Percentiles rank a stretch among this genome's conserved stretches.
phyloP scores from a whole-genome alignment of 106 monocot species.

The Cymbidium sinense region DNA sequence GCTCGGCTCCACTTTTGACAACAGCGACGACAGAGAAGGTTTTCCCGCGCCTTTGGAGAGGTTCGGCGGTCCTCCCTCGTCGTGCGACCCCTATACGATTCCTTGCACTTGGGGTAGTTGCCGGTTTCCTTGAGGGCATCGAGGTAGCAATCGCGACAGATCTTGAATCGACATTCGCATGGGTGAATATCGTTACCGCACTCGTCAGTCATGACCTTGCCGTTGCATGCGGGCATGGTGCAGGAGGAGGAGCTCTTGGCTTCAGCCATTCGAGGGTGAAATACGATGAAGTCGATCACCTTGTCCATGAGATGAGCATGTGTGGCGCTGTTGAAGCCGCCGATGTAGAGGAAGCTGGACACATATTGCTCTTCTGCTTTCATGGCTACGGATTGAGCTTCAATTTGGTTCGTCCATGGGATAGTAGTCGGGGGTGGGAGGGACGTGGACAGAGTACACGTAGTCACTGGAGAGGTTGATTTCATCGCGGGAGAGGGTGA shows the following conservation, averaged over 20 bases:
- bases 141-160: constrained; percentile 30
- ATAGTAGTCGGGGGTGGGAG: constrained; percentile 33
- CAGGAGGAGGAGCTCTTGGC: constrained; percentile 23
- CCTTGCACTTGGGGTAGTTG: constrained; percentile 27
- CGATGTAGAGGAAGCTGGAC: constrained; percentile 31
- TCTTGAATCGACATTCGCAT: constrained; percentile 32
- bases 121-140: constrained; percentile 24
- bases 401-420: constrained; percentile 27
- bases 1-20: too few relatives aligned
- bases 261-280: constrained; percentile 24
- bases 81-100: neutral
- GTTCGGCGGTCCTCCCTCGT: too few relatives aligned
- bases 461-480: constrained; percentile 33
- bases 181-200: constrained; percentile 29
- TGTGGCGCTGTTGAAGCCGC: constrained; percentile 26
- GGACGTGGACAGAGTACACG: constrained; percentile 37
- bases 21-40: too few relatives aligned
- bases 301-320: constrained; percentile 35
- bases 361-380: constrained; percentile 38
- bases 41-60: too few relatives aligned
- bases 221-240: constrained; percentile 25
- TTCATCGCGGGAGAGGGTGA: constrained; percentile 34
- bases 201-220: constrained; percentile 31
- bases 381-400: constrained; percentile 15
- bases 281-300: neutral